Evolutionary conservation across 495 filamentous ascomycete species (phyloP), one percentile per base, ranked within the genome.

Genomic region (Aspergillus mulundensis): DNA sequence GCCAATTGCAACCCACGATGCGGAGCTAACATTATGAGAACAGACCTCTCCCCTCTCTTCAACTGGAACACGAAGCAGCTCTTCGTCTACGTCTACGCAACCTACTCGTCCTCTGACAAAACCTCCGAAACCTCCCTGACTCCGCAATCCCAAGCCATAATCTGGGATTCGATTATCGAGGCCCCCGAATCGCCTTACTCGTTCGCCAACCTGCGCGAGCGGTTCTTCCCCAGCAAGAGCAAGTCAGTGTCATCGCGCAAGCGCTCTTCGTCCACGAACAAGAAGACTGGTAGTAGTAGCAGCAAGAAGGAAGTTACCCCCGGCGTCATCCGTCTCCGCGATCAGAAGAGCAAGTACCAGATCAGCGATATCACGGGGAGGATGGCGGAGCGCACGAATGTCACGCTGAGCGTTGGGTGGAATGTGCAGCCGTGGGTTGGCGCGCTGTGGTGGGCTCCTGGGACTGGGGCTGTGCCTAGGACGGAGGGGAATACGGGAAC

Each of bases 11-110:
- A n/a, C n/a, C n/a, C n/a, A 3, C 25, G 25, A 28, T 8, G 0
- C 7, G 19, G 30, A 42, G 52, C 15, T 19, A 53, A 54, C 30
- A 30, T 50, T 56, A 49, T 34, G 8, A 43, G n/a, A 34, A 21
- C 43, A 84, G 93, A 98, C 74, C 82, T 98, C 49, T 83, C 84
- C 53, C 86, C 87, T 24, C 86, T 99, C 64, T 97, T 96, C 84
- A 95, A 88, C 72, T 99, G 95, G 95, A 99, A 99, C 77, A 99
- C 94, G n/a, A 99, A 99, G 73, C 91, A 97, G 72, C 72, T 97
- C 62, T 99, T 97, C 74, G 84, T 95, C 70, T 98, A 94, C 80
- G 84, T 98, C 45, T 89, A 88, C 47, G 91, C 92, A 32, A 84
- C 84, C 21, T 98, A 93, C 80, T 87, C 91, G 48, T 80, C 84